Evolutionary conservation across 257 asterid genomes (phyloP).

Genomic region (Marsdenia floribunda): DNA sequence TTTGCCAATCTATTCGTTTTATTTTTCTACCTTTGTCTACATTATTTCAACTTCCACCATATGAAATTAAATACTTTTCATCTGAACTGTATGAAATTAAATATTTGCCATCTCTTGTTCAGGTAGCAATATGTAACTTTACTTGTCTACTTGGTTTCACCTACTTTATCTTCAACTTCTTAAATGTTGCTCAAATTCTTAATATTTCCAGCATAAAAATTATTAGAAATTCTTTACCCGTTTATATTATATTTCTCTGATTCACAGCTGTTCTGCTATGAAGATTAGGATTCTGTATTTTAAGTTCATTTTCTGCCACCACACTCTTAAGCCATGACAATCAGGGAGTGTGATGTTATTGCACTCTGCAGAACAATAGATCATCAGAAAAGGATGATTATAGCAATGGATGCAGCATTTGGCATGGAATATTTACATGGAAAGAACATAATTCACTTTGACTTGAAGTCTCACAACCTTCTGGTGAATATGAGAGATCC

Average conservation of each 20-base stretch:
- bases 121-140: not conserved
- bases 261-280: not conserved
- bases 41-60: not conserved
- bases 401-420: slow-evolving; percentile 35
- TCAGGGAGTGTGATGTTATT: not conserved
- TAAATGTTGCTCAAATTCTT: not conserved
- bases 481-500: slow-evolving; percentile 34
- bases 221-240: not conserved
- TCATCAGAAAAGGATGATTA: slow-evolving; percentile 25
- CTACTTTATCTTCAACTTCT: not conserved
- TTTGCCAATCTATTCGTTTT: not conserved
- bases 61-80: not conserved
- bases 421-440: slow-evolving; percentile 36
- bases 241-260: not conserved
- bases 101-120: not conserved
- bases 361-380: slow-evolving; percentile 29
- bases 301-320: not conserved
- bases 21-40: not conserved
- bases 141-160: not conserved
- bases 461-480: slow-evolving; percentile 33
- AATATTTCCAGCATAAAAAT: not conserved
- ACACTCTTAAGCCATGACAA: not conserved
- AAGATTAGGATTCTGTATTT: not conserved
- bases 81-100: not conserved
- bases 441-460: slow-evolving; percentile 30